Conservation (phyloP, 148 eudicot species). For the Silene conica region DNA sequence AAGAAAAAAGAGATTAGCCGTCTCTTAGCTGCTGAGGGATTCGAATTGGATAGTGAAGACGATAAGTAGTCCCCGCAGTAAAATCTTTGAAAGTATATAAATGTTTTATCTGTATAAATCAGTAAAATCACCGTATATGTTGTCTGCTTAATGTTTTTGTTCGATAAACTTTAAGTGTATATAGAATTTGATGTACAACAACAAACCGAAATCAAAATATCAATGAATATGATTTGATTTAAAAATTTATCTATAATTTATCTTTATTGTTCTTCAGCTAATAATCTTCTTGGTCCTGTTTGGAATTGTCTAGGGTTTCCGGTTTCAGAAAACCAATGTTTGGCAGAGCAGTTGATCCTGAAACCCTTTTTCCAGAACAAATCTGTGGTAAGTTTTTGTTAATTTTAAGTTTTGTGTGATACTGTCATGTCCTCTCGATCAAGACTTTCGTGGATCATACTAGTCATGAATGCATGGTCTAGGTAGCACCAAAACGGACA, state of each 20-base stretch:
- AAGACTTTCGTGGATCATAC: not conserved
- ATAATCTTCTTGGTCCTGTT: not conserved
- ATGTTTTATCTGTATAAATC: conserved; percentile 8
- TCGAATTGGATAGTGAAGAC: conserved; percentile 76
- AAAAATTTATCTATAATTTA: not conserved
- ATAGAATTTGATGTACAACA: not conserved
- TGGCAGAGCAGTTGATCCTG: not conserved
- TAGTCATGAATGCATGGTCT: not conserved
- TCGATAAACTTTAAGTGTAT: conserved; percentile 2
- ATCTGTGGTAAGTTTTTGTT: not conserved
- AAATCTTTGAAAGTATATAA: not conserved
- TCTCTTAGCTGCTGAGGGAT: conserved; percentile 90
- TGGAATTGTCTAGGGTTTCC: not conserved
- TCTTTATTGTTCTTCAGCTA: not conserved
- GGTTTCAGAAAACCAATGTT: not conserved
- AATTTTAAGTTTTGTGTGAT: not conserved
- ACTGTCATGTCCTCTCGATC: not conserved
- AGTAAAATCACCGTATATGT: conserved; percentile 3
- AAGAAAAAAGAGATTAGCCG: conserved; percentile 54
- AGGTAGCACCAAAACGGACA: too few relatives aligned
- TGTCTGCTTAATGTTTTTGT: conserved; percentile 11
- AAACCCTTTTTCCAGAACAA: not conserved
- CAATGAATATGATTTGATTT: not conserved
- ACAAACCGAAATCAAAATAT: not conserved
- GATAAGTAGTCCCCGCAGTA: conserved; percentile 22